Base-by-base conservation (phyloP, 495 filamentous ascomycete species). In the Copromyces sp. region DNA sequence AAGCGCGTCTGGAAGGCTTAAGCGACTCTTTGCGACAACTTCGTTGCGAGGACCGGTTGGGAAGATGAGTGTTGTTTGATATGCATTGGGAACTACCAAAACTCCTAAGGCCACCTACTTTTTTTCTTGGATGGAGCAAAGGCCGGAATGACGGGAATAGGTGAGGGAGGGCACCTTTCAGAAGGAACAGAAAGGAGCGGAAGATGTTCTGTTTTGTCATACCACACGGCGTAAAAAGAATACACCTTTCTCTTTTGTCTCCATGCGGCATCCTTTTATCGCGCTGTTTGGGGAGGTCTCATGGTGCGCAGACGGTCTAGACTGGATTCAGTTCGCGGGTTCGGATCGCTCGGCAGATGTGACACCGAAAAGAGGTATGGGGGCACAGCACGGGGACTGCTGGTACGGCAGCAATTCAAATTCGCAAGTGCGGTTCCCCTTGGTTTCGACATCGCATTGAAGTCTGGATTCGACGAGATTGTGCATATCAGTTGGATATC, bases 1-100 rank as follows among this genome's bases (percentile, higher is more conserved):
- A 93, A 91, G 87, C 87, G 91, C 75, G 85, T 97, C 75, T 97
- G 94, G 94, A 90, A 85, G 74, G 94, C 94, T 77, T 86, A 82
- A 74, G 47, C 0, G 38, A 32, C 53, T 61, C 12, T 65, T 65
- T 65, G 29, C 53, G 53, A 17, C 53, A 35, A 65, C 3, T 17
- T 69, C 68, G 68, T 14, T 24, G 11, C 37, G 35, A 44, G 17
- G 38, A 65, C 53, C 12, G 53, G 29, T 32, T 65, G 44, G 69
- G 37, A 39, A 29, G 37, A 40, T 44, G 44, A 12, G 37, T 40
- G 41, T 38, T 9, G 20, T 47, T 61, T 39, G 61, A 72, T 41
- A 70, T 73, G 70, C 53, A 71, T 71, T 65, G 53, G 53, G 53
- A 65, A 65, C 53, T 65, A 65, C 53, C 53, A 24, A 65, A 35